Percentiles rank a stretch among this genome's conserved stretches.
Conservation (phyloP, 2,329 filamentous ascomycete species). For the Monilinia laxa region DNA sequence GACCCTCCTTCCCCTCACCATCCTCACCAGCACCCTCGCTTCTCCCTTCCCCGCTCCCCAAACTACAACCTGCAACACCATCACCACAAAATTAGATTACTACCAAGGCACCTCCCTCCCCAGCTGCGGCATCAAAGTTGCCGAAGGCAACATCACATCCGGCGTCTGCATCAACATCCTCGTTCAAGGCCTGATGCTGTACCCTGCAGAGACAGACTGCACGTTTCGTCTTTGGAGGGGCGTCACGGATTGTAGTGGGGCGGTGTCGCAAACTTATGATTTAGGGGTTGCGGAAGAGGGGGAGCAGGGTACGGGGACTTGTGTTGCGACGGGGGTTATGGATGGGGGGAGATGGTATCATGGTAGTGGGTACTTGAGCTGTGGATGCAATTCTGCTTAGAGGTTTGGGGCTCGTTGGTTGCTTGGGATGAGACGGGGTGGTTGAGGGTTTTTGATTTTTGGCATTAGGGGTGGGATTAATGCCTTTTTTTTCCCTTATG, state of each 20-base stretch:
- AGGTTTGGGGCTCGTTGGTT: not conserved
- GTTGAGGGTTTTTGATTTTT: too few species aligned
- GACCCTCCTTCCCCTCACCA: slow-evolving; percentile 11
- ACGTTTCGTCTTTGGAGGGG: slow-evolving; percentile 12
- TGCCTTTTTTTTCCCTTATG: too few species aligned
- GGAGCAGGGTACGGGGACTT: not conserved
- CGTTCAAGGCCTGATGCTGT: slow-evolving; percentile 14
- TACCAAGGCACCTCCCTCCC: slow-evolving; percentile 14
- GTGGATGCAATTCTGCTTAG: slow-evolving; percentile 1
- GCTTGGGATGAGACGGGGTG: not conserved
- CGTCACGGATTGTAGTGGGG: not conserved
- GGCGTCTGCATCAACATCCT: slow-evolving; percentile 5
- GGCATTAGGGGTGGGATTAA: too few species aligned
- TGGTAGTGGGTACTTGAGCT: slow-evolving; percentile 17
- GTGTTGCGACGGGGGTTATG: slow-evolving; percentile 15
- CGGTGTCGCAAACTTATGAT: not conserved
- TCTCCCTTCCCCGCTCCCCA: not conserved
- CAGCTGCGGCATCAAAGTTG: slow-evolving; percentile 12
- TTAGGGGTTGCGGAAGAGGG: not conserved
- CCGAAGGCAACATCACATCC: slow-evolving; percentile 14
- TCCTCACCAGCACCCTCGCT: slow-evolving; percentile 12
- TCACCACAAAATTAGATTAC: slow-evolving; percentile 7
- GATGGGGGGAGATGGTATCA: slow-evolving; percentile 13
- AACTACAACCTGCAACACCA: not conserved
- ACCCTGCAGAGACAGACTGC: not conserved